Base-by-base conservation (phyloP, 2,329 filamentous ascomycete genomes). In the Lachnellula hyalina region DNA sequence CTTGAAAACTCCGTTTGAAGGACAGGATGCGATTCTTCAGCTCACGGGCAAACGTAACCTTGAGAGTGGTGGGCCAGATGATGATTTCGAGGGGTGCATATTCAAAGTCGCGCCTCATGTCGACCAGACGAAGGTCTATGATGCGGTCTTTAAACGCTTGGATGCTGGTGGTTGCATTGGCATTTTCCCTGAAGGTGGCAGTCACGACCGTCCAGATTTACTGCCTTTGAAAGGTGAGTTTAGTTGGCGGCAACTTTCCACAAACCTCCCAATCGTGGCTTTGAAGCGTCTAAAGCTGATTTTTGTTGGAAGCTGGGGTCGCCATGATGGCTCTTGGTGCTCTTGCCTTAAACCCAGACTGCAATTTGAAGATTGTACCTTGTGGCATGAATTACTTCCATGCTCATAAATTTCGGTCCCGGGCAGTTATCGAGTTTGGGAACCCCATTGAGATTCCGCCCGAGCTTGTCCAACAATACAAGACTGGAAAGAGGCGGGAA, bases 321-420 rank as follows among this genome's bases (percentile, higher is more conserved):
- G 93, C 93, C 55, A 94, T 99, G 68, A 99, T 96, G 92, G 93
- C 93, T 12, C 80, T 97, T 25, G 93, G 92, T 28, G 93, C 1
- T 77, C 97, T 51, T 90, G 89, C 4, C 85, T 90, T 57, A 83
- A 90, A 59, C 90, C 91, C 2, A 79, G 91, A 61, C 77, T 97
- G 42, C 42, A 19, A 19, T 9, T 45, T 45, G 56, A 94, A 91
- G 72, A 96, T 97, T 63, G 89, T 97, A 28, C 93, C 93, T 3
- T 90, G 93, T 49, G 93, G 93, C 64, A 96, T 97, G 93, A 97
- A 96, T 73, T 96, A 97, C 73, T 97, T 97, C 74, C 91, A 96
- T 72, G 89, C 93, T 0, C 92, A 97, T 79, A 97, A 96, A 71
- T 97, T 97, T 73, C 88, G 93, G 36, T 96, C 92, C 59, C 84